Base-by-base conservation (phyloP, 202 grass and related monocot species). In the Elaeis oleifera region DNA sequence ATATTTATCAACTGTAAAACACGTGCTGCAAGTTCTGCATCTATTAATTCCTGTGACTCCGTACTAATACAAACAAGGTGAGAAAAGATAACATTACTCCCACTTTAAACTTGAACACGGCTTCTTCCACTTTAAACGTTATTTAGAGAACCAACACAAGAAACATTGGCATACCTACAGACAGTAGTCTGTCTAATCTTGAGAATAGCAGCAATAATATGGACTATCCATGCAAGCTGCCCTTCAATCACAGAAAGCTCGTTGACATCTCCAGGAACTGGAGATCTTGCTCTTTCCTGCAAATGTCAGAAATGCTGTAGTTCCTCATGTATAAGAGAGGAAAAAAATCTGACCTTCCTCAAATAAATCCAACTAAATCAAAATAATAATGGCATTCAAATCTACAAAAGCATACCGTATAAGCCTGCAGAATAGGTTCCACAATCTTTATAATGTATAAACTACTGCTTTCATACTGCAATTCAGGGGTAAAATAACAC, bases 381-480 rank as follows among this genome's bases (percentile, higher is more conserved):
- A 44, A 44, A 44, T 44, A 44, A 13, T 14, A 44, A 44, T 44
- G 36, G 36, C 36, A 44, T 44, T 44, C 36, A 44, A 14, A 44
- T 13, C 9, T 44, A 14, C 36, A 44, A 44, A 13, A 13, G 70
- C 70, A 76, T 89, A 99, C 94, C 75, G 94, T 99, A 76, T 99
- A 99, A 78, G 80, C 94, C 78, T 94, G 94, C 50, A 99, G 83
- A 84, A 99, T 88, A 84, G 94, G 94, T 74, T 99, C 94, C 85
- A 99, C 78, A 58, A 99, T 94, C 36, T 99, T 99, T 77, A 99
- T 89, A 63, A 99, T 99, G 75, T 84, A 87, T 22, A 89, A 44
- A 59, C 94, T 99, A 70, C 81, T 87, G 50, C 70, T 89, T 86
- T 87, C 79, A 69, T 99, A 99, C 94, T 99, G 88, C 78, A 89